These are phyloP conservation scores for Primulina tabacum DNA, from an alignment of 257 asterid species.

Conservation along the genomic window DNA sequence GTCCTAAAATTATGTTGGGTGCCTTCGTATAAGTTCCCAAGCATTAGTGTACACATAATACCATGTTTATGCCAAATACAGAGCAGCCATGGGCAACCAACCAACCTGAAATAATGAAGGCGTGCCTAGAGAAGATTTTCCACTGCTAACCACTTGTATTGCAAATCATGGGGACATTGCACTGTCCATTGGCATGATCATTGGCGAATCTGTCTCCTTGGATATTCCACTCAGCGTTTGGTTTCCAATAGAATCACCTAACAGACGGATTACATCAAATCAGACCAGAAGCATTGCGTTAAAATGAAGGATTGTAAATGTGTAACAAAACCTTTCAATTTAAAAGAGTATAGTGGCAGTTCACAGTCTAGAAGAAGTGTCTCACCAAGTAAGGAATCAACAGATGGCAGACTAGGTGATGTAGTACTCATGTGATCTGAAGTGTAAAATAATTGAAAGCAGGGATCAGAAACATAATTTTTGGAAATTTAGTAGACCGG, in stretches of 20 bases:
- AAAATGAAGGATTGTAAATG: not conserved
- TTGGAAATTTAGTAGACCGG: not conserved
- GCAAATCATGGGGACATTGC: conserved; percentile 54
- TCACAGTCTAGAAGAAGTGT: conserved; percentile 7
- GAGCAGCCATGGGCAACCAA: conserved; percentile 43
- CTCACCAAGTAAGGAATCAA: conserved; percentile 59
- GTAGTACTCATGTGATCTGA: conserved; percentile 55
- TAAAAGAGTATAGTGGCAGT: not conserved
- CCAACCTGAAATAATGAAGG: conserved; percentile 83
- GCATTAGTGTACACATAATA: conserved; percentile 41
- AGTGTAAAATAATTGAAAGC: conserved; percentile 11
- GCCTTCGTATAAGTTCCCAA: not conserved
- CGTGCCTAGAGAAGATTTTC: conserved; percentile 27
- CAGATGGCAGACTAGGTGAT: conserved; percentile 58
- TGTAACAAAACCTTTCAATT: not conserved
- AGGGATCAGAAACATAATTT: not conserved
- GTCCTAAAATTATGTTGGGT: conserved; percentile 30
- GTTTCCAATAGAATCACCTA: conserved; percentile 44
- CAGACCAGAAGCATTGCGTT: conserved; percentile 7
- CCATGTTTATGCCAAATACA: conserved; percentile 32
- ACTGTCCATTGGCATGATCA: conserved; percentile 50
- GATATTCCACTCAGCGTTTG: conserved; percentile 35
- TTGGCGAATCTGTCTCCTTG: conserved; percentile 51
- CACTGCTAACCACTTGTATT: conserved; percentile 14
- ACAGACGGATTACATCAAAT: conserved; percentile 8